Evolutionary conservation across 352 stramenopile genomes (phyloP), one percentile per base, ranked within the genome.

Genomic region (Pilasporangium apinafurcum): DNA sequence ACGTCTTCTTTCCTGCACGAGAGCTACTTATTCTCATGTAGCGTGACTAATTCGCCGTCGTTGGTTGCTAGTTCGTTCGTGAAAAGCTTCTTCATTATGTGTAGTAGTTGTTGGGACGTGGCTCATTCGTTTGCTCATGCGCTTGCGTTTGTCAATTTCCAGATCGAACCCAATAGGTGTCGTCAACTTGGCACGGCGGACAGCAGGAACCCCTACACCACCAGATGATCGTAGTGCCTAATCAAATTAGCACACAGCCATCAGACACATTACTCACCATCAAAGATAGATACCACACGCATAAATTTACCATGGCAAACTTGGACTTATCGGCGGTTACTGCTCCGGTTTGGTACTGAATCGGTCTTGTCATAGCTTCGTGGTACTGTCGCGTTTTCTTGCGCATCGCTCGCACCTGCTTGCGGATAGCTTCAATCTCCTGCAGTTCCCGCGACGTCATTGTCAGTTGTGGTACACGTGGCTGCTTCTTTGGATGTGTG

Each of bases 361-460:
- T 49, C 1, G 57, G 58, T 17, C 65, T 55, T 33, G 74, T 86
- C 27, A 64, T 89, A 6, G 56, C 51, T 21, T 89, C 58, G 39
- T 86, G 77, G 35, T 89, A 89, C 30, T 72, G 68, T 29, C 72
- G 59, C 40, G 74, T 83, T 37, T 79, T 80, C 22, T 62, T 66
- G 22, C 76, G 76, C 53, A 68, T 75, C 17, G 61, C 56, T 18
- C 60, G 44, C 2, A 89, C 59, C 35, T 73, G 72, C 38, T 79
- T 76, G 47, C 65, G 64, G 39, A 89, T 69, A 28, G 77, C 73
- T 4, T 65, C 66, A 43, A 89, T 89, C 58, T 89, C 77, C 44
- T 74, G 56, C 33, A 89, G 32, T 46, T 89, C 77, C 35, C 74
- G 68, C n/a, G 77, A 86, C 39, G 77, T 89, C 41, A 59, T 60